These are phyloP conservation scores for Arabidopsis thaliana DNA, from an alignment of 345 rosid genomes.

Conservation along the genomic window TAIR10.1 NC_003074.8:4504001-4504500, in stretches of 20 bases:
- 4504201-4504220: constrained; percentile 12
- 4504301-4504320: constrained; percentile 44
- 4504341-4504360: constrained; percentile 79
- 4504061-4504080: background rate
- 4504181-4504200: constrained; percentile 7
- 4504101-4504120: constrained; percentile 18
- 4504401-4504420: constrained; percentile 41
- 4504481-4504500: constrained; percentile 64
- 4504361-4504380: constrained; percentile 75
- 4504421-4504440: constrained; percentile 37
- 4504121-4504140: background rate
- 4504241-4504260: constrained; percentile 23
- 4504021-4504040: constrained; percentile 26
- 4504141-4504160: background rate
- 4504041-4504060: background rate
- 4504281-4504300: background rate
- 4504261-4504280: background rate
- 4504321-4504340: constrained; percentile 48
- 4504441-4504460: constrained; percentile 44
- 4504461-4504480: constrained; percentile 56
- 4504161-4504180: background rate
- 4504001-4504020: constrained; percentile 9
- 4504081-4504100: background rate
- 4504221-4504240: constrained; percentile 20
- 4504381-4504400: constrained; percentile 74